phyloP scores from a whole-genome alignment of 73 alveolate species.

The Tetrahymena thermophila region DNA sequence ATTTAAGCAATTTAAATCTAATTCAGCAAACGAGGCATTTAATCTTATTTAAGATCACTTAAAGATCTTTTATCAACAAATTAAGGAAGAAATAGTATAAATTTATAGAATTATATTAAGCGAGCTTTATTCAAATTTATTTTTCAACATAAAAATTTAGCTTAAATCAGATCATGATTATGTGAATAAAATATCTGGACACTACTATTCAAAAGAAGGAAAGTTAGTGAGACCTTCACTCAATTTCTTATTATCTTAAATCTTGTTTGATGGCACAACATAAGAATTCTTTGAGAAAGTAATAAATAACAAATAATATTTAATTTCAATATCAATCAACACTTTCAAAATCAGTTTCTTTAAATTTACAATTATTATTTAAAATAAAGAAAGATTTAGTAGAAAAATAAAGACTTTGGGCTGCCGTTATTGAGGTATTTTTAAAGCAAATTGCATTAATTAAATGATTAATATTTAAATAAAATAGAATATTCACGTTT shows the following conservation, averaged over 20 bases:
- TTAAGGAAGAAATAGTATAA: background rate
- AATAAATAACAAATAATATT: background rate
- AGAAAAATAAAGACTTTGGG: slow-evolving; percentile 24
- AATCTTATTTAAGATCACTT: background rate
- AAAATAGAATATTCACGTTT: slow-evolving; percentile 9
- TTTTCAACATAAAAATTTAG: background rate
- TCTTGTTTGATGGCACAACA: background rate
- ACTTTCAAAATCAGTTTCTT: background rate
- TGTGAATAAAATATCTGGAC: slow-evolving; percentile 20
- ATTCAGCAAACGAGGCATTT: background rate
- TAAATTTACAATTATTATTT: too few relatives aligned
- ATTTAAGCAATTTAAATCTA: background rate
- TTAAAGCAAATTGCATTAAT: background rate
- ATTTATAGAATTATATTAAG: background rate
- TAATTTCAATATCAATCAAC: too few relatives aligned
- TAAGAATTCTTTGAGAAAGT: background rate
- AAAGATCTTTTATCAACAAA: background rate
- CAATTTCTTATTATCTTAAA: slow-evolving; percentile 1
- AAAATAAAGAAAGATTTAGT: background rate
- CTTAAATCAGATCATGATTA: background rate
- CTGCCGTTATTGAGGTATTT: slow-evolving; percentile 24
- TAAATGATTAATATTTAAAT: background rate
- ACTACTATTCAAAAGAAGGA: slow-evolving; percentile 38
- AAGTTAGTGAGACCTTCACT: slow-evolving; percentile 33
- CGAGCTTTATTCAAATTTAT: background rate